Percentiles rank a stretch among this genome's conserved stretches.
Conservation (phyloP, 1,139 yeast species). For the Hanseniaspora uvarum region DNA sequence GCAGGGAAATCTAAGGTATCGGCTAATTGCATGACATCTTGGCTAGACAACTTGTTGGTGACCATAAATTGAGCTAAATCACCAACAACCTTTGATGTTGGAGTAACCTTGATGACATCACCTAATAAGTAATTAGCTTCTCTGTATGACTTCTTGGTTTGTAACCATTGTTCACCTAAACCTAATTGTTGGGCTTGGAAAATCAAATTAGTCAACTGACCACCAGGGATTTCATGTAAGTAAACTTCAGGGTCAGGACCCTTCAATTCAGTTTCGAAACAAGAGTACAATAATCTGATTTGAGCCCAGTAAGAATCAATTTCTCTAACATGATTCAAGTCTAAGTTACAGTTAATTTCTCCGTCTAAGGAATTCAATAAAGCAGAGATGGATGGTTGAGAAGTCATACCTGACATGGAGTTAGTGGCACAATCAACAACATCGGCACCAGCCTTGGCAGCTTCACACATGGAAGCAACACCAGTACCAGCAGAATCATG, state of each 20-base stretch:
- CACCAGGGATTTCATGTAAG: slow-evolving; percentile 98
- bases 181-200: slow-evolving; percentile 99
- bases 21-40: slow-evolving; percentile 82
- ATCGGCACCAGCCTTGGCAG: slow-evolving; percentile 95
- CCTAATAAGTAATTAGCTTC: slow-evolving; percentile 85
- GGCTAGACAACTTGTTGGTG: slow-evolving; percentile 72
- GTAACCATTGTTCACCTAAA: slow-evolving; percentile 89
- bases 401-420: slow-evolving; percentile 96
- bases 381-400: slow-evolving; percentile 94
- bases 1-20: slow-evolving; percentile 93
- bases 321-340: slow-evolving; percentile 59
- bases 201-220: slow-evolving; percentile 89
- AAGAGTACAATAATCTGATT: slow-evolving; percentile 89
- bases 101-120: slow-evolving; percentile 95
- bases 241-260: slow-evolving; percentile 99
- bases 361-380: slow-evolving; percentile 87
- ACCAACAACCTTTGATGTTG: slow-evolving; percentile 97
- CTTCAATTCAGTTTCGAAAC: slow-evolving; percentile 96
- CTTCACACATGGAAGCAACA: slow-evolving; percentile 90
- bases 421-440: slow-evolving; percentile 95
- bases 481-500: slow-evolving; percentile 99
- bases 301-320: slow-evolving; percentile 96
- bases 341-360: slow-evolving; percentile 64
- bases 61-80: slow-evolving; percentile 99
- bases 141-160: slow-evolving; percentile 86